Base-by-base conservation (phyloP, 768 basidiomycete genomes). In the Podaxis carcinomalis region DNA sequence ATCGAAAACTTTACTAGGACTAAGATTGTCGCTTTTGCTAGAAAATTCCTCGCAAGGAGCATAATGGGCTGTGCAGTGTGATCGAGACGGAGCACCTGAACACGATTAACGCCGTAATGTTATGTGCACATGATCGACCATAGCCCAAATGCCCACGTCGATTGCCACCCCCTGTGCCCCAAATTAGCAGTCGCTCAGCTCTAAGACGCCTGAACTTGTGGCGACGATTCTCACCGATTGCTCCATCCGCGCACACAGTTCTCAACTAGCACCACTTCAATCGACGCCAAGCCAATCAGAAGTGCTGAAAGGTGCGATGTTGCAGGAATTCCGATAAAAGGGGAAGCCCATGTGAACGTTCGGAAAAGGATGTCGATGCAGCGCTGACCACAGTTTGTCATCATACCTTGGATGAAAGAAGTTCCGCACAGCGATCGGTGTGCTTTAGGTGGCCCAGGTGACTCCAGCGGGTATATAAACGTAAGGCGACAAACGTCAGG, bases 171-270 rank as follows among this genome's bases (percentile, higher is more conserved):
- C 28, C 28, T 7, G 28, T 28, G 28, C 28, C 28, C 28, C 7
- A 32, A 32, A 7, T 32, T 32, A 9, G 28, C 28, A 32, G 28
- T 32, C 28, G 7, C 28, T 32, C 28, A 32, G 28, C 27, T 51
- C 10, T 3, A 42, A 47, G 32, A 10, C 21, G 19, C 19, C 10
- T 35, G 16, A 89, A 32, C 32, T 2, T 32, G 32, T 32, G 32
- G 32, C 32, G 32, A 9, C 32, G 32, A 9, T 32, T 32, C 32
- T 32, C 32, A 32, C 32, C 9, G 9, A 32, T 32, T 32, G 32
- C 32, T 32, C 32, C 32, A 32, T 9, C 32, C 0, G 9, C 32
- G 7, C 7, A 32, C 32, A 32, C 9, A 32, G 32, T 32, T 32
- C 32, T 9, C 32, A 32, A 32, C 32, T 32, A 32, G 73, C 16